Evolutionary conservation across 495 filamentous ascomycete genomes (phyloP), one percentile per base, ranked within the genome.

Genomic region (Amniculicola lignicola): DNA sequence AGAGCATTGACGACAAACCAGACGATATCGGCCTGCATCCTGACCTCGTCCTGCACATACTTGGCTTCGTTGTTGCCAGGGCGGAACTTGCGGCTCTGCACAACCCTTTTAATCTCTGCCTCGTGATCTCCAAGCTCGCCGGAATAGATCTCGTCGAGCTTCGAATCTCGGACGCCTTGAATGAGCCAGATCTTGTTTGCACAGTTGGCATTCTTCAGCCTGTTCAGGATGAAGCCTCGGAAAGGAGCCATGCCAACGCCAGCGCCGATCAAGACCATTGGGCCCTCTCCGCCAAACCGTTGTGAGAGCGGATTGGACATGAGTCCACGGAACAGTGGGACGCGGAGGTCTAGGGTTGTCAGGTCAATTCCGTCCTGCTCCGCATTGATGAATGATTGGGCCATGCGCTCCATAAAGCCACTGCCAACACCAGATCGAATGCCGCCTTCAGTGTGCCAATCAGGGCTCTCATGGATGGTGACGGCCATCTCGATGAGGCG

Each of bases 181-280:
- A 98, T 81, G 42, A 98, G 92, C 93, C 93, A 98, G 62, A 97
- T 93, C 73, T 98, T 98, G 75, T 97, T 98, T 41, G 90, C 91
- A 69, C 93, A 96, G 72, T 94, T 98, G 54, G 94, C 93, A 44
- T 89, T 95, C 77, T 89, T 87, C 47, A 98, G 79, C 11, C 93
- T 85, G 50, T 92, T 88, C 72, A 96, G 89, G 22, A 98, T 94
- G 68, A 98, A 98, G 22, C 93, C 93, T 28, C 93, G 82, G 79
- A 98, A 98, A 1, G 93, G 93, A 16, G 93, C 93, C 69, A 98
- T 89, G 52, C 93, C 93, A 18, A 98, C 93, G 33, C 93, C 93
- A 4, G 93, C 94, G 35, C 93, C 93, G 70, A 98, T 94, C 21
- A 98, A 78, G 24, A 98, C 81, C 93, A 98, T 98, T 9, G 93